Conservation (phyloP, 2,329 filamentous ascomycete genomes). For the Colletotrichum tropicale region DNA sequence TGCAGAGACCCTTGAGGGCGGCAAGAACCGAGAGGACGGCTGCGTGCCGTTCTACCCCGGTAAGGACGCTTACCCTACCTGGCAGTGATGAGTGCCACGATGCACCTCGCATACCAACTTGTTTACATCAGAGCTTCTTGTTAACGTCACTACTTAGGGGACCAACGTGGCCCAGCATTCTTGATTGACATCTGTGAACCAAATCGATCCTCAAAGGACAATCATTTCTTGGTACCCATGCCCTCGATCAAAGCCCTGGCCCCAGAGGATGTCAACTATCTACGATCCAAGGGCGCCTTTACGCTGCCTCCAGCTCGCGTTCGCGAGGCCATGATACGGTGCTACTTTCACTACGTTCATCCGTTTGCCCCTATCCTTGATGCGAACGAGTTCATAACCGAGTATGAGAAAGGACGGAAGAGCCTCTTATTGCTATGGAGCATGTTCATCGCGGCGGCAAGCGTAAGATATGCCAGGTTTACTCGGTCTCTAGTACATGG, state of each 20-base stretch:
- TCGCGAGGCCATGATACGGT: slow-evolving; percentile 18
- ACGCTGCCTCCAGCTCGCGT: slow-evolving; percentile 15
- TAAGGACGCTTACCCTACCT: neutral
- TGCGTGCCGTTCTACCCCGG: slow-evolving; percentile 10
- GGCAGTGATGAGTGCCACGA: neutral
- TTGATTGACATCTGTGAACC: slow-evolving; percentile 11
- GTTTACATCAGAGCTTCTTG: neutral
- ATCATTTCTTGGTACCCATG: slow-evolving; percentile 12
- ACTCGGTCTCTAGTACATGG: neutral
- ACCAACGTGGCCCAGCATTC: slow-evolving; percentile 2
- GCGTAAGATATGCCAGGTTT: slow-evolving; percentile 25
- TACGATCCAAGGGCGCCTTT: slow-evolving; percentile 21
- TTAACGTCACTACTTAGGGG: neutral
- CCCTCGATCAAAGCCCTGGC: slow-evolving; percentile 4
- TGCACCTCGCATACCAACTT: neutral
- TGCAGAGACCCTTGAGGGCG: neutral
- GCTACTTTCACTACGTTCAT: slow-evolving; percentile 30
- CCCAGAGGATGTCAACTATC: slow-evolving; percentile 13
- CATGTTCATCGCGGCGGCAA: slow-evolving; percentile 33
- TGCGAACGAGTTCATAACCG: slow-evolving; percentile 20
- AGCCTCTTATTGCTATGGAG: slow-evolving; percentile 30
- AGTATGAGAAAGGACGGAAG: neutral
- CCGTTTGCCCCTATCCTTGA: slow-evolving; percentile 28
- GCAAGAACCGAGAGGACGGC: neutral
- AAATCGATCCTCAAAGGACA: neutral